These are phyloP conservation scores for Scheffersomyces ergatensis DNA, from an alignment of 805 yeast genomes.

Conservation along the genomic window DNA sequence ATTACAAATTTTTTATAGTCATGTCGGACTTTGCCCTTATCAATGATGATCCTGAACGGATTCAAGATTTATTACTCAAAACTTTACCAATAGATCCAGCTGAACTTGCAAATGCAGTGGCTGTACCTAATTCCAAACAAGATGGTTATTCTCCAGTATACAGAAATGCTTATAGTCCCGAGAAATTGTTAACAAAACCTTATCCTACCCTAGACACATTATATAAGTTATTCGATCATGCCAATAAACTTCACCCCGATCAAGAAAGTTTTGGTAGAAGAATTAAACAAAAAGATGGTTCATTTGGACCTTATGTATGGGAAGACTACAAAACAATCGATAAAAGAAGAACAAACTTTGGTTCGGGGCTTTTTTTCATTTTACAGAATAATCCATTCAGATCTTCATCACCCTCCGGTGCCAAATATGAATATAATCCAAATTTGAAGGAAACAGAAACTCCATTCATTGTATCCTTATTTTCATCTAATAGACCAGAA, in stretches of 20 bases:
- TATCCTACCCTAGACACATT: slow-evolving; percentile 46
- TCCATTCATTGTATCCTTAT: slow-evolving; percentile 51
- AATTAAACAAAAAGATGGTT: slow-evolving; percentile 19
- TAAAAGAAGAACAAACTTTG: slow-evolving; percentile 26
- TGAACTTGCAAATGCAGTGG: slow-evolving; percentile 6
- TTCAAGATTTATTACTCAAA: slow-evolving; percentile 7
- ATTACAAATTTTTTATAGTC: too few relatives aligned
- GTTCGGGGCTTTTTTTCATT: slow-evolving; percentile 34
- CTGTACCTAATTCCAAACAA: slow-evolving; percentile 14
- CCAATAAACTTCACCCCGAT: slow-evolving; percentile 34
- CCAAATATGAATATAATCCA: slow-evolving; percentile 10
- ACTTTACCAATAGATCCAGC: slow-evolving; percentile 10
- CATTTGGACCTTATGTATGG: slow-evolving; percentile 29
- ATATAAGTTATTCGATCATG: slow-evolving; percentile 42
- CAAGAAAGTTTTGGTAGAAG: slow-evolving; percentile 48
- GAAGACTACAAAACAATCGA: slow-evolving; percentile 22
- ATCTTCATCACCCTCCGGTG: slow-evolving; percentile 12
- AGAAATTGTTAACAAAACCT: slow-evolving; percentile 29
- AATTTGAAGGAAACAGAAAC: slow-evolving; percentile 10
- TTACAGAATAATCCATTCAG: slow-evolving; percentile 32
- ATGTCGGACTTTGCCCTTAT: slow-evolving; percentile 7
- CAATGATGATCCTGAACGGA: slow-evolving; percentile 11
- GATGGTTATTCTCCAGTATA: slow-evolving; percentile 29
- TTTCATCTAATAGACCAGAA: slow-evolving; percentile 59
- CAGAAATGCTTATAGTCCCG: slow-evolving; percentile 20